Base-by-base conservation (phyloP, 78 protist genomes). In the Dictyostelium purpureum region DNA sequence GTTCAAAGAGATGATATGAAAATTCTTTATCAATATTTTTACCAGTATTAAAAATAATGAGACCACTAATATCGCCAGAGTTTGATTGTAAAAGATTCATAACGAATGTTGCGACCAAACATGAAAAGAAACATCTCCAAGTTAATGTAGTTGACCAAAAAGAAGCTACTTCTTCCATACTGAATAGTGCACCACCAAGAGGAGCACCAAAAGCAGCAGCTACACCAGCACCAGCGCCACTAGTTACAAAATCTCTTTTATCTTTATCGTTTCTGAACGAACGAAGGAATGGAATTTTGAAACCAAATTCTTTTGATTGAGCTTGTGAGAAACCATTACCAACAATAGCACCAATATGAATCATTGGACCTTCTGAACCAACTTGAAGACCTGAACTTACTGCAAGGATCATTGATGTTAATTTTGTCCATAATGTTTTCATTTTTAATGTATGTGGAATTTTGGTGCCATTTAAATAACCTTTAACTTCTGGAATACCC, bases 201-300 rank as follows among this genome's bases (percentile, higher is more conserved):
- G 99, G 99, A 0, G 99, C 98, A 21, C 97, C 96, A 35, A 97
- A 98, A 26, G 99, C 98, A 19, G 99, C 98, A 0, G 98, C 88
- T 10, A 98, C 98, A 90, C 99, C 99, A 0, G 99, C 99, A 12
- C 99, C 98, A 4, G 98, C 98, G 11, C 99, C 99, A 14, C 79
- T 73, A 1, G 98, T 66, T 14, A 97, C 97, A 54, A 96, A 97
- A 28, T 90, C 97, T 28, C 97, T 75, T 76, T 96, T 96, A 19
- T 95, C 97, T 21, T 69, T 69, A 90, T 96, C 98, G 77, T 91
- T 96, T 37, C 98, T 87, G 63, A 97, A 98, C 37, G 78, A 28
- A 19, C 77, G 26, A 9, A 88, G 56, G 35, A 85, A 73, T 28
- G 92, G 92, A 47, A 85, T 73, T 40, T 85, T 85, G 26, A 85